Evolutionary conservation across 495 filamentous ascomycete genomes (phyloP), one percentile per base, ranked within the genome.

Genomic region (Trypethelium eluteriae): DNA sequence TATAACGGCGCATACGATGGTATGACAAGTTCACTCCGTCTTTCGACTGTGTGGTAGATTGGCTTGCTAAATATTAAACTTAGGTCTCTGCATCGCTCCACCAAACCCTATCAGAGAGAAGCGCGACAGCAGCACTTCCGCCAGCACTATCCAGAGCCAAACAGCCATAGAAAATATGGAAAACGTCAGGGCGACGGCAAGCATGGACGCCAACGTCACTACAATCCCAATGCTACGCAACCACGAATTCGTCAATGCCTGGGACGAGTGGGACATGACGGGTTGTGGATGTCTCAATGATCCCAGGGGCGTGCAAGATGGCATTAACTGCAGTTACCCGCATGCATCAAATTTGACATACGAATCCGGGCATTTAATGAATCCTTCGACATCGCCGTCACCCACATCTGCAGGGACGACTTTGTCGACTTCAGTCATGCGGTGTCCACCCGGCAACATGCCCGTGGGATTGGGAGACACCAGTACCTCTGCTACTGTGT

Each of bases 1-100:
- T 59, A 59, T 14, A 59, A 59, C 53, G n/a, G 53, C 7, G 53
- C 53, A 10, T 59, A 59, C 32, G 53, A 59, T 7, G 53, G 53
- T 59, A 59, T 53, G 5, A 53, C 18, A 9, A 14, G 49, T 59
- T 11, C 10, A n/a, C 10, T 32, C 10, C 18, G 25, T 59, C 3
- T 59, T 14, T 36, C 7, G 10, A 59, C 7, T 25, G 5, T 25
- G 11, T 53, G 49, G 18, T 53, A n/a, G 18, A 53, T 53, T 5
- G 11, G 11, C 5, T n/a, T 53, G 18, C 11, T 53, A 11, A 53
- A 53, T 53, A 7, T 59, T 59, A 3, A 9, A n/a, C 25, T 36
- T 9, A 59, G 53, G 53, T 36, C 14, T 59, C 32, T 59, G 53
- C 18, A 36, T 32, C 32, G 18, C 3, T 36, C 25, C 25, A 7